Percentiles rank a stretch among this genome's conserved stretches.
Conservation (phyloP, 805 yeast species). For the Myxozyma monticola region DNA sequence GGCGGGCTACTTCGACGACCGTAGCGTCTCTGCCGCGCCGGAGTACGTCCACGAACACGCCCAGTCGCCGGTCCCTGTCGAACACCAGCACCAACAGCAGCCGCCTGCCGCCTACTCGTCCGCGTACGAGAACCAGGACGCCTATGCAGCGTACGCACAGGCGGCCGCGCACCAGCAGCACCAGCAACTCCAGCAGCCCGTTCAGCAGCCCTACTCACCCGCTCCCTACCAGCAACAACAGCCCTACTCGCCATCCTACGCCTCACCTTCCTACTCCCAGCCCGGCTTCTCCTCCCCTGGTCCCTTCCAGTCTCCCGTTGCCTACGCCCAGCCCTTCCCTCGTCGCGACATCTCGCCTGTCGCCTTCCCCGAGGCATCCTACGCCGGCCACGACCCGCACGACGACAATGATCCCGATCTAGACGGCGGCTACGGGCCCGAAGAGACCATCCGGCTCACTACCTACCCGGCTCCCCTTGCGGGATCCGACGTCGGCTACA, state of each 20-base stretch:
- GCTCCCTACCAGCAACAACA: slow-evolving; percentile 1
- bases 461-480: slow-evolving; percentile 8
- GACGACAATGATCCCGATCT: neutral
- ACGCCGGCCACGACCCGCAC: neutral
- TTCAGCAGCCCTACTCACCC: slow-evolving; percentile 3
- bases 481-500: no score
- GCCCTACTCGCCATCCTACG: neutral
- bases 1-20: no score
- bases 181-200: slow-evolving; percentile 3
- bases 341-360: neutral
- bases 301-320: neutral
- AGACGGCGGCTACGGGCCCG: neutral
- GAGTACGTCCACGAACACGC: no score
- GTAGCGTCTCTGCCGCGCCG: no score
- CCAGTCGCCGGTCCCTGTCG: no score
- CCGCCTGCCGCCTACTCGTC: neutral
- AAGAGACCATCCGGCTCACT: slow-evolving; percentile 7
- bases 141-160: no score
- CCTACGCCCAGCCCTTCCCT: slow-evolving; percentile 2
- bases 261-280: neutral
- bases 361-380: slow-evolving; percentile 9
- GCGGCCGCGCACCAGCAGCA: neutral
- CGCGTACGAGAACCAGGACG: slow-evolving; percentile 4
- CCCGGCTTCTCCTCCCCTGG: neutral
- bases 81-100: slow-evolving; percentile 6